These are phyloP conservation scores for Penicillium janthinellum DNA, from an alignment of 2,329 filamentous ascomycete genomes.

Conservation along the genomic window DNA sequence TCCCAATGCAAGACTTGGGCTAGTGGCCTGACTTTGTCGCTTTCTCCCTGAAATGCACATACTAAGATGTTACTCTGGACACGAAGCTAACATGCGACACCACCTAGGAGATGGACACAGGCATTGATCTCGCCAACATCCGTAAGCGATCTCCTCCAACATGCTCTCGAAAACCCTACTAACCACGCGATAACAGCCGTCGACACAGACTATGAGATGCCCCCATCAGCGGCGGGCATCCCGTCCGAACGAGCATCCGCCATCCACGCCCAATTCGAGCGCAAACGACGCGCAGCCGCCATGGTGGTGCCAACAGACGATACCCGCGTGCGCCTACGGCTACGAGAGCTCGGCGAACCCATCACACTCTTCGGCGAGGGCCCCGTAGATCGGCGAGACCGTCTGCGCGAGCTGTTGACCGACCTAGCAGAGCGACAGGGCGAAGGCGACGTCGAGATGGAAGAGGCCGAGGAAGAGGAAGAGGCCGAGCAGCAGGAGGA, in stretches of 20 bases:
- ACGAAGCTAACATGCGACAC: conserved; percentile 9
- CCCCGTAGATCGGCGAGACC: conserved; percentile 79
- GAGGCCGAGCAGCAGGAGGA: conserved; percentile 82
- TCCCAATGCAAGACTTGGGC: not conserved
- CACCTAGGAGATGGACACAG: conserved; percentile 56
- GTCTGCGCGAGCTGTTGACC: conserved; percentile 78
- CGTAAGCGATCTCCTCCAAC: conserved; percentile 52
- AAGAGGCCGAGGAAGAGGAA: conserved; percentile 56
- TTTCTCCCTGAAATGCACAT: not conserved
- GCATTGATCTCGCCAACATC: conserved; percentile 64
- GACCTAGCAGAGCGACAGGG: conserved; percentile 67
- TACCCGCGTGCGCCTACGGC: conserved; percentile 73
- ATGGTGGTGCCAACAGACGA: conserved; percentile 95
- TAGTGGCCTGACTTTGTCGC: not conserved
- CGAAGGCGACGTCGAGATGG: conserved; percentile 54
- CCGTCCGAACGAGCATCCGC: conserved; percentile 81
- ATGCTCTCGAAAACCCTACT: conserved; percentile 6
- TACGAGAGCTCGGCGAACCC: conserved; percentile 88
- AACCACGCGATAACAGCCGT: conserved; percentile 51
- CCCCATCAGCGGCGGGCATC: conserved; percentile 64
- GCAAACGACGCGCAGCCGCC: conserved; percentile 83
- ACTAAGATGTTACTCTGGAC: not conserved
- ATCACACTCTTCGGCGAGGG: conserved; percentile 94
- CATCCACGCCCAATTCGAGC: conserved; percentile 83
- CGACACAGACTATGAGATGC: conserved; percentile 85